Evolutionary conservation across 805 yeast genomes (phyloP).

Genomic region (Alloascoidea hylecoeti): DNA sequence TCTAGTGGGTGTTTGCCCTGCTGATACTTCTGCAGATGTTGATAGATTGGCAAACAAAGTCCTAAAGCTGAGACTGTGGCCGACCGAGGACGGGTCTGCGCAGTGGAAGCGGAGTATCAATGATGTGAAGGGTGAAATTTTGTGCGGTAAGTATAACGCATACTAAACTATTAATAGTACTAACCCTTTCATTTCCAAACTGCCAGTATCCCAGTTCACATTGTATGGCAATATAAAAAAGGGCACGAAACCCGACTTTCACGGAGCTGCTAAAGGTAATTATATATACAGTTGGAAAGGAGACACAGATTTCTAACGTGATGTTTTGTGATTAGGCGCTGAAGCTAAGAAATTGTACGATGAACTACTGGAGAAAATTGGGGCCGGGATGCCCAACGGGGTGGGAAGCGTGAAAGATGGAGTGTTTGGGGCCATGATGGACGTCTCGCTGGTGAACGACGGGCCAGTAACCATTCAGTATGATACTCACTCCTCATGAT

Average conservation of each 20-base stretch:
- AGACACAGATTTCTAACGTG: constrained; percentile 4
- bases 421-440: constrained; percentile 95
- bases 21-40: constrained; percentile 67
- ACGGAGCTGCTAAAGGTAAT: constrained; percentile 74
- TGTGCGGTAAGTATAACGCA: constrained; percentile 32
- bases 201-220: constrained; percentile 87
- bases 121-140: constrained; percentile 56
- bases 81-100: constrained; percentile 49
- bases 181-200: no score
- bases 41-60: constrained; percentile 56
- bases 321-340: constrained; percentile 9
- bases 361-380: constrained; percentile 28
- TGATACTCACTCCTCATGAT: no score
- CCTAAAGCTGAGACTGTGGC: constrained; percentile 55
- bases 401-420: constrained; percentile 71
- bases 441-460: constrained; percentile 73
- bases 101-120: constrained; percentile 67
- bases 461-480: constrained; percentile 86
- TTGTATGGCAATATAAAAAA: constrained; percentile 73
- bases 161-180: not conserved
- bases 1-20: constrained; percentile 71
- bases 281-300: constrained; percentile 4
- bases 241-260: constrained; percentile 94
- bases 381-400: constrained; percentile 22
- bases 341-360: constrained; percentile 29